Conservation (phyloP, 305 asterid species). For the Striga hermonthica region DNA sequence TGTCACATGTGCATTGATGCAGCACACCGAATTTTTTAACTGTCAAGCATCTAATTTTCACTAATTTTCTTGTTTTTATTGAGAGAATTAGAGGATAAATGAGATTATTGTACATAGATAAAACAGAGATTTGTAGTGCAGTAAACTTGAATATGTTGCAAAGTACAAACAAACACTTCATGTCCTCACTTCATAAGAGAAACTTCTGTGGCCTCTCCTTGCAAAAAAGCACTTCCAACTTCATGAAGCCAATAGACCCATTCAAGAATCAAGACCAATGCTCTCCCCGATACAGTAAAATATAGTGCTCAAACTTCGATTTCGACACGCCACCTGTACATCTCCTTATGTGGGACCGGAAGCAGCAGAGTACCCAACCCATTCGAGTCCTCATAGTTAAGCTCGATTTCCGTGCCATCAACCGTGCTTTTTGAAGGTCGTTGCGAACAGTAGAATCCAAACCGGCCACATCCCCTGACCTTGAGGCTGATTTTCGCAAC, state of each 20-base stretch:
- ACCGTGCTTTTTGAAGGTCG: conserved; percentile 57
- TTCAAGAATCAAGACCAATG: no score
- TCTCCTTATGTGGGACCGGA: conserved; percentile 65
- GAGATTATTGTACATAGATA: no score
- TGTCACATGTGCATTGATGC: no score
- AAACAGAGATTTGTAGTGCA: neutral
- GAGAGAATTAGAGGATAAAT: no score
- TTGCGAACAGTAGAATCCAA: conserved; percentile 71
- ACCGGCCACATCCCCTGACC: conserved; percentile 77
- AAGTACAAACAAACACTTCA: neutral
- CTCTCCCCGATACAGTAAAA: neutral
- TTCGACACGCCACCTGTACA: conserved; percentile 59
- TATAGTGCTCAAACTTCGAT: conserved; percentile 34
- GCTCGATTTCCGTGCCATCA: conserved; percentile 42
- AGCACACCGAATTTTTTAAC: no score
- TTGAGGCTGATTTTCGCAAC: conserved; percentile 34
- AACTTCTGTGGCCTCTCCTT: neutral
- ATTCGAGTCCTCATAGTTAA: conserved; percentile 43
- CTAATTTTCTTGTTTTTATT: no score
- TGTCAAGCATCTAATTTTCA: no score
- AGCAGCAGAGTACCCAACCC: conserved; percentile 48
- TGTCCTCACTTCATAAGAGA: neutral
- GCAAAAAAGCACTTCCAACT: neutral
- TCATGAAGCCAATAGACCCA: no score
- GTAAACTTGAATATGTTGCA: neutral